A percentile compares a stretch with the other conserved stretches of the same genome.
phyloP scores from a whole-genome alignment of 1,139 yeast species.

The Geotrichum restrictum region DNA sequence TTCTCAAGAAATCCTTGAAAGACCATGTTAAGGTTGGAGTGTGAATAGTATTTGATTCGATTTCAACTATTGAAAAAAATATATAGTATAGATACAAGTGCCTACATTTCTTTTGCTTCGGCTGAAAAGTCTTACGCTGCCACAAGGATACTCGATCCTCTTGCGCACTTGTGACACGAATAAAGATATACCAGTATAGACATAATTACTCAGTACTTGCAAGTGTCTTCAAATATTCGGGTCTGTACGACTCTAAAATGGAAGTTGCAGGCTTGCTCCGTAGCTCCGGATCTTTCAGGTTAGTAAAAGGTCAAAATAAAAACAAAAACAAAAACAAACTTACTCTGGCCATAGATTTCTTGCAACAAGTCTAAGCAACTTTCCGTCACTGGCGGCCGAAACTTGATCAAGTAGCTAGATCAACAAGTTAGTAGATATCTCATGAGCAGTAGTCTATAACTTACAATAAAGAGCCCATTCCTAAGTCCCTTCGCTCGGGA shows the following conservation, averaged over 20 bases:
- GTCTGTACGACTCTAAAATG: constrained; percentile 18
- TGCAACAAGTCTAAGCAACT: constrained; percentile 63
- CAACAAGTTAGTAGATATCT: constrained; percentile 33
- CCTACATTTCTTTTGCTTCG: too few species aligned
- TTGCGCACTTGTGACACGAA: too few species aligned
- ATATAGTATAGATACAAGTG: too few species aligned
- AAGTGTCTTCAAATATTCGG: constrained; percentile 16
- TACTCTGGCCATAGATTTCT: constrained; percentile 48
- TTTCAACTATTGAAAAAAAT: too few species aligned
- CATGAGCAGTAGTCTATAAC: not conserved
- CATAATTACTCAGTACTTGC: constrained; percentile 1
- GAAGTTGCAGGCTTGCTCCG: constrained; percentile 16
- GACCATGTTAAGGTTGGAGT: too few species aligned
- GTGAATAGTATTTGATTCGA: too few species aligned
- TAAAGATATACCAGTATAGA: too few species aligned
- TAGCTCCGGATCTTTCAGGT: constrained; percentile 14
- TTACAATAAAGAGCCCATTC: constrained; percentile 53
- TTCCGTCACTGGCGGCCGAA: constrained; percentile 76
- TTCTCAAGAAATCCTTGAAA: too few species aligned
- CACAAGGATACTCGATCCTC: too few species aligned
- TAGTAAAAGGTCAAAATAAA: too few species aligned
- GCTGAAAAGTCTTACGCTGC: too few species aligned
- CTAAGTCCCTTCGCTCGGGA: constrained; percentile 63
- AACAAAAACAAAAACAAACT: not conserved
- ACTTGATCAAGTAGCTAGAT: constrained; percentile 71